phyloP scores from a whole-genome alignment of 352 stramenopile genomes.

The Phytopythium delawarense region DNA sequence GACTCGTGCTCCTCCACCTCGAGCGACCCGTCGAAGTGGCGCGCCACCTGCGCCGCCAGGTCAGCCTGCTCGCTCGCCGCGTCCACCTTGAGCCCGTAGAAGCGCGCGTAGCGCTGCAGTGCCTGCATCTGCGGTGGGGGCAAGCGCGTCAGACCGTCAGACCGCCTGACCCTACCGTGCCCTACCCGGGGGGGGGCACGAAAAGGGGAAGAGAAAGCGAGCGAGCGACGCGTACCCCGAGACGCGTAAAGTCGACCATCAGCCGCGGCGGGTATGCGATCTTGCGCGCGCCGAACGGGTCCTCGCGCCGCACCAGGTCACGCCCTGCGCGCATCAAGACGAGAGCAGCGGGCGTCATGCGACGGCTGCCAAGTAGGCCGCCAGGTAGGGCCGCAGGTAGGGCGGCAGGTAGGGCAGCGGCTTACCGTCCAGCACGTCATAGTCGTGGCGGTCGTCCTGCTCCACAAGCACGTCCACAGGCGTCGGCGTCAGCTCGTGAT shows the following conservation, averaged over 20 bases:
- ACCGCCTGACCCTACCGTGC: no score
- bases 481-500: no score
- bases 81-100: conserved; percentile 70
- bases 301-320: conserved; percentile 23
- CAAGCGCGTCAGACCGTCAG: no score
- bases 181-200: no score
- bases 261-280: conserved; percentile 66
- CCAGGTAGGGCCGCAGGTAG: conserved; percentile 3
- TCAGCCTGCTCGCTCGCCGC: conserved; percentile 64
- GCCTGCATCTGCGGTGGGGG: conserved; percentile 45
- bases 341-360: background rate
- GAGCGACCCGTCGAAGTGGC: conserved; percentile 75
- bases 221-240: conserved; percentile 36
- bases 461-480: conserved; percentile 3
- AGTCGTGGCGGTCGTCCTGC: conserved; percentile 42
- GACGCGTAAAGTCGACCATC: conserved; percentile 83
- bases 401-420: background rate
- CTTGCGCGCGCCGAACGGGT: conserved; percentile 22
- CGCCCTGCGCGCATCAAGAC: conserved; percentile 16
- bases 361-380: conserved; percentile 2
- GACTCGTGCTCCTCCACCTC: conserved; percentile 86
- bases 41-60: conserved; percentile 68
- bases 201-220: conserved; percentile 1
- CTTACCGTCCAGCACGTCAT: conserved; percentile 45
- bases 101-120: conserved; percentile 73